A percentile compares a stretch with the other conserved stretches of the same genome.
These are phyloP conservation scores for Penicillium sp. DNA, from an alignment of 2,329 filamentous ascomycete genomes.

Conservation along the genomic window DNA sequence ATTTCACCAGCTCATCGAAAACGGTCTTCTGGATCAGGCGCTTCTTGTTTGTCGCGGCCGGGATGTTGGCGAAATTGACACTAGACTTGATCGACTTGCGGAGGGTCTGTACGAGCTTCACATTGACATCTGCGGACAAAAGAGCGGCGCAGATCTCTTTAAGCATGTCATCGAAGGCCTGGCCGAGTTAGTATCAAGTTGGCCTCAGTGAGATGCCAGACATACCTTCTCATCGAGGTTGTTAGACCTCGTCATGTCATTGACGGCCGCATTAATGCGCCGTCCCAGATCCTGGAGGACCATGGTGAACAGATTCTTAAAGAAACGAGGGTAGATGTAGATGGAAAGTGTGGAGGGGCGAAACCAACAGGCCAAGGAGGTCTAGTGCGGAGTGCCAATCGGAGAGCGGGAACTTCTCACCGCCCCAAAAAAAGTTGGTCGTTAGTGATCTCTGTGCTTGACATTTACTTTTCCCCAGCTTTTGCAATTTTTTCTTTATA, in stretches of 20 bases:
- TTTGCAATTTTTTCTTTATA: slow-evolving; percentile 4
- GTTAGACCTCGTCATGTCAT: slow-evolving; percentile 81
- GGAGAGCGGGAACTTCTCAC: slow-evolving; percentile 23
- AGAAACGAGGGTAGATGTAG: not conserved
- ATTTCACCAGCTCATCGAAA: slow-evolving; percentile 90
- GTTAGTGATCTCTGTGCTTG: slow-evolving; percentile 10
- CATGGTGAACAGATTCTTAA: slow-evolving; percentile 53
- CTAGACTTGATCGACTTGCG: slow-evolving; percentile 85
- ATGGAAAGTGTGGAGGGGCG: slow-evolving; percentile 18
- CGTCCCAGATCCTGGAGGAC: slow-evolving; percentile 98
- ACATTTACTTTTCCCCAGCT: slow-evolving; percentile 11
- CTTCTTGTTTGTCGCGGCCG: slow-evolving; percentile 93
- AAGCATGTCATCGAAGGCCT: slow-evolving; percentile 96
- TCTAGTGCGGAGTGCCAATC: slow-evolving; percentile 34
- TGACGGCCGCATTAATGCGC: slow-evolving; percentile 95
- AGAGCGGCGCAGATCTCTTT: slow-evolving; percentile 97
- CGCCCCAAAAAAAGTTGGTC: slow-evolving; percentile 32
- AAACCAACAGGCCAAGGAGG: slow-evolving; percentile 22
- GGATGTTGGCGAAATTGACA: slow-evolving; percentile 93
- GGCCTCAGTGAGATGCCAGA: slow-evolving; percentile 3
- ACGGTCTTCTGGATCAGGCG: slow-evolving; percentile 96
- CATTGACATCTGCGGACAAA: slow-evolving; percentile 94
- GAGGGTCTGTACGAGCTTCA: slow-evolving; percentile 82
- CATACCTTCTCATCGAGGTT: slow-evolving; percentile 92
- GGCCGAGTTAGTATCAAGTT: slow-evolving; percentile 8